Base-by-base conservation (phyloP, 305 asterid genomes). In the Plantago coronopus region DNA sequence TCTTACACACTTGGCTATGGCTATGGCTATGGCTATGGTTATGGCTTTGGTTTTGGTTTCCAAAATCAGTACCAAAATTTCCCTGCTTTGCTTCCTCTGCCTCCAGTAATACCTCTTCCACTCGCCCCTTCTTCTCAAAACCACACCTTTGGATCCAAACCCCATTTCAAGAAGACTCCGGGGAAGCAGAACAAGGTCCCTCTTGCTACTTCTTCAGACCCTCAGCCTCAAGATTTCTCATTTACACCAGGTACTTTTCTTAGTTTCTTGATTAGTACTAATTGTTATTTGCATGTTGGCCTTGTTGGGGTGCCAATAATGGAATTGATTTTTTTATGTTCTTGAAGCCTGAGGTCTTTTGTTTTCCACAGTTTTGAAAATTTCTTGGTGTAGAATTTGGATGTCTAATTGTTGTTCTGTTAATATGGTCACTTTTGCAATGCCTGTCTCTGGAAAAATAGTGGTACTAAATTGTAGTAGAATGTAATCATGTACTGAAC, bases 31-130 rank as follows among this genome's bases (percentile, higher is more conserved):
- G 59, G 81, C 76, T 9, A 31, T 31, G 38, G 38, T 10, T 78
- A 74, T 65, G 73, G 58, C n/a, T 77, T 68, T 48, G 82, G 82
- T 4, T 79, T 76, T 67, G 75, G 61, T n/a, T 78, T 71, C 70
- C 76, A 74, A 27, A 83, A 81, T 62, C 89, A 72, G 62, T 78
- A 78, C 83, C 90, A 86, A 48, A 70, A 57, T 40, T 78, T 66
- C 63, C 91, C 91, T 50, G 70, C 91, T 69, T 77, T 80, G 25
- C 91, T 88, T 38, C 96, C 96, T 66, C 76, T 85, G 66, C 94
- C 89, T 48, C 78, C 82, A 15, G 57, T 69, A 57, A 48, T 78
- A 21, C 86, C 93, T 47, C 76, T 83, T 47, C 84, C 77, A 34
- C 73, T 79, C 19, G 47, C 78, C 3, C 77, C 89, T 58, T 74